These are phyloP conservation scores for Phytopythium sindhum DNA, from an alignment of 352 stramenopile genomes.

Conservation along the genomic window DNA sequence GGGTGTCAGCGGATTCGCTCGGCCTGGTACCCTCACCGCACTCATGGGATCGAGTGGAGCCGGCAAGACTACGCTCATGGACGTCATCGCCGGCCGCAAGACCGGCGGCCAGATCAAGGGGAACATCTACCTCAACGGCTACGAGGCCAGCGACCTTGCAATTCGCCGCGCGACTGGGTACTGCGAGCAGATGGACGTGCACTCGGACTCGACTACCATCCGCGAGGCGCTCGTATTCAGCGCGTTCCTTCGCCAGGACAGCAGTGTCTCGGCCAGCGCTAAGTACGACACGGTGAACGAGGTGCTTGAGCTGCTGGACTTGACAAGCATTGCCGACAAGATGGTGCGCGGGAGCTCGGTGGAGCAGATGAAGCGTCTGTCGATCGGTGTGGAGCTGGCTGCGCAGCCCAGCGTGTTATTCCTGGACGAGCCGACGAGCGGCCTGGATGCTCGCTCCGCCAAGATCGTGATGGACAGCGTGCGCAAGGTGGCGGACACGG, in stretches of 20 bases:
- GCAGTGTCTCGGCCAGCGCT: constrained; percentile 6
- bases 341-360: too few relatives aligned
- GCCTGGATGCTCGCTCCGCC: constrained; percentile 82
- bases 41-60: too few relatives aligned
- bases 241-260: constrained; percentile 50
- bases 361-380: constrained; percentile 15
- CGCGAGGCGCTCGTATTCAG: constrained; percentile 39
- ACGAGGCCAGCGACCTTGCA: constrained; percentile 24
- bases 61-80: too few relatives aligned
- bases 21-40: too few relatives aligned
- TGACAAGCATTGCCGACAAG: constrained; percentile 11
- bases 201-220: constrained; percentile 2
- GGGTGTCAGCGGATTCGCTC: too few relatives aligned
- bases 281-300: constrained; percentile 19
- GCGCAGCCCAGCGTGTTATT: constrained; percentile 72
- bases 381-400: constrained; percentile 85
- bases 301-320: constrained; percentile 15
- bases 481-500: too few relatives aligned
- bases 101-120: constrained; percentile 54
- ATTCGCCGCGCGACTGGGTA: constrained; percentile 20
- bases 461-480: constrained; percentile 16
- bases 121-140: constrained; percentile 79
- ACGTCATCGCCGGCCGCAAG: too few relatives aligned
- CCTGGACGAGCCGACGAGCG: constrained; percentile 52
- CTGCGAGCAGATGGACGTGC: constrained; percentile 18